Evolutionary conservation across 441 rosid species (phyloP).

Genomic region (Erodium chrysanthum): DNA sequence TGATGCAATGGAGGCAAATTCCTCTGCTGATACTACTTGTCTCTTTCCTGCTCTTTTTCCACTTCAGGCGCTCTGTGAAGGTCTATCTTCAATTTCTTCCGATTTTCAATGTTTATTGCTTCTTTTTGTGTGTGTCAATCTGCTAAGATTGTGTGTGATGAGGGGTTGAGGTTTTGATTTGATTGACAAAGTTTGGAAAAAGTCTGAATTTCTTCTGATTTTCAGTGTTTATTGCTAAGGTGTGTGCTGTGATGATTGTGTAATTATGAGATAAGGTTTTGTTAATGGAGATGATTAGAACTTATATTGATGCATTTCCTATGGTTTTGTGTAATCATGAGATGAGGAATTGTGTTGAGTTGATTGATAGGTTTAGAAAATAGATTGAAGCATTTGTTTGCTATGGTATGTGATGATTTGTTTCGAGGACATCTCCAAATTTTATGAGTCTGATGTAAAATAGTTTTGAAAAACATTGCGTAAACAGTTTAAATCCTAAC

Average conservation of each 20-base stretch:
- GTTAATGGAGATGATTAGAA: neutral
- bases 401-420: neutral
- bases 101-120: neutral
- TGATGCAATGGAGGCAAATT: conserved; percentile 1
- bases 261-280: neutral
- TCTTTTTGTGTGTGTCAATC: too few species aligned
- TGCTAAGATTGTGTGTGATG: neutral
- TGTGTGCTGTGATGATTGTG: neutral
- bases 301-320: neutral
- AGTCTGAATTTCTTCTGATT: too few species aligned
- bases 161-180: neutral
- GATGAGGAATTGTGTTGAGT: neutral
- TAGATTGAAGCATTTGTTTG: neutral
- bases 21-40: neutral
- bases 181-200: neutral
- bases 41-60: neutral
- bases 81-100: neutral
- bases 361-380: neutral
- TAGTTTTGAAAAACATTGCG: too few species aligned
- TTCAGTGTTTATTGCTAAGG: too few species aligned
- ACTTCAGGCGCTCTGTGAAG: neutral
- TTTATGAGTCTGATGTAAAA: too few species aligned
- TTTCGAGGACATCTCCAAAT: neutral
- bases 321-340: neutral
- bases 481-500: too few species aligned